Evolutionary conservation across 306 rosid genomes (phyloP).

Genomic region (Cercis canadensis): DNA sequence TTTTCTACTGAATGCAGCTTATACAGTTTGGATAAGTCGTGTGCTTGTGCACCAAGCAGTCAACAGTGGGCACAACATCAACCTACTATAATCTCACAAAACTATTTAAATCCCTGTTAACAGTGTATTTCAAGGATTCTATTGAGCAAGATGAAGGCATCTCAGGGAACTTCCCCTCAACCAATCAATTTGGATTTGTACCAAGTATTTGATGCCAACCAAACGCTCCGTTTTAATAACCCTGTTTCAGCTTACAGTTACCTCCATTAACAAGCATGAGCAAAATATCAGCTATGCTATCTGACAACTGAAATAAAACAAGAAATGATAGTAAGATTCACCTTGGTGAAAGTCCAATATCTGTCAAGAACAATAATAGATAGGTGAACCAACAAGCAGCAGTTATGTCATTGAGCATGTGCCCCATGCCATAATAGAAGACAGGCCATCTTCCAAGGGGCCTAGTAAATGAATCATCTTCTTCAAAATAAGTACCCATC

Average conservation of each 20-base stretch:
- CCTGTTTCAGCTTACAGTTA: neutral
- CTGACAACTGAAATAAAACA: neutral
- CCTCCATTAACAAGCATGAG: neutral
- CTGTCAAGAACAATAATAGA: constrained; percentile 81
- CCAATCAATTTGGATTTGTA: constrained; percentile 23
- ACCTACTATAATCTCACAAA: no score
- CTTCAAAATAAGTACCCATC: constrained; percentile 60
- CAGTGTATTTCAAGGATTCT: no score
- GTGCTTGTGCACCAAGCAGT: no score
- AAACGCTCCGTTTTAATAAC: neutral
- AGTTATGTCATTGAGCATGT: constrained; percentile 98
- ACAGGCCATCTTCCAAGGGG: constrained; percentile 75
- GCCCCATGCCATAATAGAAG: constrained; percentile 87
- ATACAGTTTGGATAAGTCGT: constrained; percentile 1
- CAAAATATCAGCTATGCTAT: constrained; percentile 1
- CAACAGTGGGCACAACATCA: no score
- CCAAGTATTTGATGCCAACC: neutral
- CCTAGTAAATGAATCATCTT: constrained; percentile 52
- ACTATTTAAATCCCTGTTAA: no score
- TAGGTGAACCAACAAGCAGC: constrained; percentile 98
- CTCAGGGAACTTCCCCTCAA: constrained; percentile 8
- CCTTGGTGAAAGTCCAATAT: constrained; percentile 91
- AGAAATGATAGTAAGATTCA: constrained; percentile 32
- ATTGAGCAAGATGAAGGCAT: constrained; percentile 22
- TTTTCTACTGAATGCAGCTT: neutral